These are phyloP conservation scores for Ganoderma boninense DNA, from an alignment of 1,284 basidiomycete species.

Conservation along the genomic window DNA sequence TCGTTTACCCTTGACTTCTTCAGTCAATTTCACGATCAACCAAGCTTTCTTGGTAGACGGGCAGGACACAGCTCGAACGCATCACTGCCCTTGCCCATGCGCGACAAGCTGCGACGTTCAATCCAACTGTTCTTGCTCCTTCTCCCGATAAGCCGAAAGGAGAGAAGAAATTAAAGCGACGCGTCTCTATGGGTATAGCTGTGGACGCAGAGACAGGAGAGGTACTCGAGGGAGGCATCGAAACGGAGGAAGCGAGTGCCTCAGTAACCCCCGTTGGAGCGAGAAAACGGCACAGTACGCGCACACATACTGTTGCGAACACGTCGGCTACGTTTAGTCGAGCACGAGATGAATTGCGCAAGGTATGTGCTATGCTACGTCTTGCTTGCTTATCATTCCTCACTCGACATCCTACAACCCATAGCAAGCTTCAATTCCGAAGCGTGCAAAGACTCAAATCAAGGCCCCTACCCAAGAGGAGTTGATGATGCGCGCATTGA, in stretches of 20 bases:
- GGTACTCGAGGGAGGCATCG: constrained; percentile 34
- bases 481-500: constrained; percentile 81
- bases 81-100: constrained; percentile 70
- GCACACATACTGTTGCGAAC: constrained; percentile 71
- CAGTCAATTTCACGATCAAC: constrained; percentile 12
- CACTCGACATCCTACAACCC: background rate
- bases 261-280: constrained; percentile 33
- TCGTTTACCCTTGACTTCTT: background rate
- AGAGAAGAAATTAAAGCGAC: constrained; percentile 52
- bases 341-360: constrained; percentile 69
- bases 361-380: constrained; percentile 51
- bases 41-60: constrained; percentile 49
- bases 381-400: background rate
- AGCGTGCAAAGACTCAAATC: constrained; percentile 60
- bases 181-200: constrained; percentile 60
- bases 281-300: constrained; percentile 67
- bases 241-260: constrained; percentile 5
- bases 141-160: constrained; percentile 41
- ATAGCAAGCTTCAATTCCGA: constrained; percentile 49
- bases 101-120: constrained; percentile 69
- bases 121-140: constrained; percentile 49
- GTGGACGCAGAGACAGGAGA: constrained; percentile 68
- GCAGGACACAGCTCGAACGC: constrained; percentile 62
- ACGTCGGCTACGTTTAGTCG: constrained; percentile 68
- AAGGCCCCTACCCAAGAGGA: constrained; percentile 78